Conservation (phyloP, 192 early-diverging fungal genomes). For the Coemansia sp. region DNA sequence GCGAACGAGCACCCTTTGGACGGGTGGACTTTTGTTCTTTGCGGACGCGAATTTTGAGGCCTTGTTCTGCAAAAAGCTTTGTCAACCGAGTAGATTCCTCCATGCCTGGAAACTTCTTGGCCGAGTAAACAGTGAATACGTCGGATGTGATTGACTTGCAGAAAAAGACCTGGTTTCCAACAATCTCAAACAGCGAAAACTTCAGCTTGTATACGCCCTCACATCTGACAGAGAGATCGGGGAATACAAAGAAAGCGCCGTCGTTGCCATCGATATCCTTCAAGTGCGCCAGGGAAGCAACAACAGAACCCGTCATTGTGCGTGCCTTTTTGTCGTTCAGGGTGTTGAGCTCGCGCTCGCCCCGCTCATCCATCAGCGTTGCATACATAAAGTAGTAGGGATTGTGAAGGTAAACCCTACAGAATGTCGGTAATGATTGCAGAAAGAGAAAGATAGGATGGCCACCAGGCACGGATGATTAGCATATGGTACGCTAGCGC, state of each 20-base stretch:
- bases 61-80: constrained; percentile 93
- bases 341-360: constrained; percentile 82
- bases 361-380: constrained; percentile 79
- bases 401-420: constrained; percentile 63
- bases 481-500: neutral
- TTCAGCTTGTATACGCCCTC: constrained; percentile 84
- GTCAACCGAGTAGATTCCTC: constrained; percentile 89
- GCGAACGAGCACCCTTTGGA: constrained; percentile 46
- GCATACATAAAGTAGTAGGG: constrained; percentile 99
- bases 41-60: constrained; percentile 89
- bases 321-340: constrained; percentile 87
- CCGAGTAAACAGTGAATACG: constrained; percentile 85
- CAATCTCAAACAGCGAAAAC: constrained; percentile 92
- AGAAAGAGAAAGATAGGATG: neutral
- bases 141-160: constrained; percentile 85
- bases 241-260: constrained; percentile 97
- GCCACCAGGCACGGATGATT: neutral
- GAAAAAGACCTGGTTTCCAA: constrained; percentile 82
- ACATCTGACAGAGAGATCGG: constrained; percentile 91
- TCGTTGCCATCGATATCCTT: constrained; percentile 84
- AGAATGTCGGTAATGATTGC: neutral
- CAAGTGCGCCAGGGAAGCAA: constrained; percentile 87
- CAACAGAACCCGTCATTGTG: constrained; percentile 90
- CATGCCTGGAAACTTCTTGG: constrained; percentile 97
- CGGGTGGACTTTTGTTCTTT: constrained; percentile 69